Evolutionary conservation across 2,329 filamentous ascomycete genomes (phyloP), one percentile per base, ranked within the genome.

Genomic region (Fusarium euwallaceae): DNA sequence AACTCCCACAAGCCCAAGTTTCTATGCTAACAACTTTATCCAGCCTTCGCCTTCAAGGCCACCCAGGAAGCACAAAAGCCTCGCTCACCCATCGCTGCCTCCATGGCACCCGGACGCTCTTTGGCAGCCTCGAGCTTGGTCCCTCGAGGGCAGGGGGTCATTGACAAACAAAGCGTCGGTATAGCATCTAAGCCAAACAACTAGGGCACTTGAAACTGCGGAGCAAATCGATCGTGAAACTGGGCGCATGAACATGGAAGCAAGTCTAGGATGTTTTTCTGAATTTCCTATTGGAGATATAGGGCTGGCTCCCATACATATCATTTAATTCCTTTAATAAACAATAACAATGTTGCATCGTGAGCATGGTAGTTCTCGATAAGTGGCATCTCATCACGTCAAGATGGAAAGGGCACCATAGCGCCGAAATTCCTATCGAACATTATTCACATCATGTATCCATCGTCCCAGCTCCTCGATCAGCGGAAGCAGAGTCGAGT

Each of bases 11-110:
- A 1, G 6, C 4, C 2, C 2, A 7, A 22, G 7, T 17, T 24
- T 20, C 17, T 9, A 4, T 20, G 3, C 27, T 74, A 64, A 74
- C 48, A 64, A 32, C 32, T 6, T 4, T 22, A 24, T 12, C n/a
- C 16, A 74, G 72, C 69, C 2, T 14, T 70, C 5, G 72, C 72
- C 10, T 9, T 75, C 27, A 75, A 70, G 59, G 72, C 72, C 12
- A 75, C 58, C 3, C 36, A 43, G 43, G 22, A 63, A 37, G 45
- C 61, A 7, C 41, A 65, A 70, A 41, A 61, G 17, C 24, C 59
- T 39, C 61, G 45, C 3, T 36, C 55, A 3, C 59, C 67, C 4
- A 17, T 71, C 8, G 24, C 41, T 32, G 27, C 41, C 6, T 43
- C 62, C 5, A 51, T 66, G 59, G 58, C 58, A 24, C 61, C 56